Percentiles rank a stretch among this genome's conserved stretches.
phyloP scores from a whole-genome alignment of 495 filamentous ascomycete species.

The Thozetella sp. region DNA sequence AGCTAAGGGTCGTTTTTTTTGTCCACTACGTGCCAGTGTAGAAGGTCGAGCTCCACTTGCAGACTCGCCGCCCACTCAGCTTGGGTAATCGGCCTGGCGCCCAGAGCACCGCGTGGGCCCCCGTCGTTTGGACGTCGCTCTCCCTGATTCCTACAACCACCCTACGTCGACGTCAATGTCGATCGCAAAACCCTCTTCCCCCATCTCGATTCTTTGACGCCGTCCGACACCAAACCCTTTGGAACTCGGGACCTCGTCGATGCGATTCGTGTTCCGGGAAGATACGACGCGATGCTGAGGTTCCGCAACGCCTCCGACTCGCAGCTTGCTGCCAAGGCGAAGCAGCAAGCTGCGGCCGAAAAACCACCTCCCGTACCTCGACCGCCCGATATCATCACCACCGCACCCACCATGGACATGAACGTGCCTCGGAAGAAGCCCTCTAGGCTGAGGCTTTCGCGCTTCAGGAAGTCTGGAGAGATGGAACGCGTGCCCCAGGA shows the following conservation, averaged over 20 bases:
- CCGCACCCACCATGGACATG: constrained; percentile 77
- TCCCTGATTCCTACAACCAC: background rate
- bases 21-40: background rate
- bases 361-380: constrained; percentile 71
- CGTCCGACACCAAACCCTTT: background rate
- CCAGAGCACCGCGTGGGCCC: constrained; percentile 1
- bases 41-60: background rate
- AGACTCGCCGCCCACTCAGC: background rate
- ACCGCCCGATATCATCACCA: constrained; percentile 91
- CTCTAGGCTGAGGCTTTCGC: constrained; percentile 47
- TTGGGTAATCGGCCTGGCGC: background rate
- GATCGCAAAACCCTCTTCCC: background rate
- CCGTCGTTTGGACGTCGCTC: background rate
- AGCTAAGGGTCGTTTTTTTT: no score
- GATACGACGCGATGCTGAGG: constrained; percentile 74
- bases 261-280: constrained; percentile 6
- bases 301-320: constrained; percentile 94
- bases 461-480: constrained; percentile 44
- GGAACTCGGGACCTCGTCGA: background rate
- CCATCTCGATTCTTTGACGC: background rate
- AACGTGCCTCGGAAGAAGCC: constrained; percentile 50
- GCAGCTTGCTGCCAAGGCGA: constrained; percentile 78
- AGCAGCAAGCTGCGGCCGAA: constrained; percentile 63
- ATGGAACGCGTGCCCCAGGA: constrained; percentile 34
- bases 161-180: constrained; percentile 1